Evolutionary conservation across 225 moss, liverwort and hornwort species (phyloP).

Genomic region (Polytrichum formosum): DNA sequence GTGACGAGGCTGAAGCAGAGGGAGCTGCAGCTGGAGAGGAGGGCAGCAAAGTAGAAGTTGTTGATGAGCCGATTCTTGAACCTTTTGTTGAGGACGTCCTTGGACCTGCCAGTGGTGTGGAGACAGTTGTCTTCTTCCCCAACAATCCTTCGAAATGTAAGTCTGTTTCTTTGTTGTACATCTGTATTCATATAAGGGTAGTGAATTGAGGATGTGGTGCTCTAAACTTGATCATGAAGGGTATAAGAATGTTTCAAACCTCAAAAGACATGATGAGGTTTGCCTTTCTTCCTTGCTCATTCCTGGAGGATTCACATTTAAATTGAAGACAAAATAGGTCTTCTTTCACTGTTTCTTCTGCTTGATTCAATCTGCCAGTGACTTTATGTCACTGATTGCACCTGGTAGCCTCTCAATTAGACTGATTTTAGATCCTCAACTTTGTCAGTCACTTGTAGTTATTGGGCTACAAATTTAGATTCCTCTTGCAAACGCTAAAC

Average conservation of each 20-base stretch:
- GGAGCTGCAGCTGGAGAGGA: conserved; percentile 38
- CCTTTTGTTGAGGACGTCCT: conserved; percentile 58
- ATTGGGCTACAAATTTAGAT: background rate
- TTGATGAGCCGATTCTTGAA: conserved; percentile 43
- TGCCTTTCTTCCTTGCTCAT: too few species aligned
- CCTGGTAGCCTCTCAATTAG: background rate
- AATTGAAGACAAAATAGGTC: background rate
- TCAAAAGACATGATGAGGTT: too few species aligned
- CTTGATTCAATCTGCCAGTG: too few species aligned
- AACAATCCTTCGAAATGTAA: conserved; percentile 71
- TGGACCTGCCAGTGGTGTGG: conserved; percentile 58
- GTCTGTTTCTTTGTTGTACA: conserved; percentile 10
- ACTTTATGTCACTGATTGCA: background rate
- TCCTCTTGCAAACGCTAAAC: background rate
- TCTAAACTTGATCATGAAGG: too few species aligned
- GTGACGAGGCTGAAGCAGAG: conserved; percentile 28
- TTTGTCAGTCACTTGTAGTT: background rate
- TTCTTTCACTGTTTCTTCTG: background rate
- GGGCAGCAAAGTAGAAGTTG: conserved; percentile 44
- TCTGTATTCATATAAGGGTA: background rate
- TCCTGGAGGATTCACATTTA: background rate
- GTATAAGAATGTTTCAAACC: too few species aligned
- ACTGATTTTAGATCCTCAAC: background rate
- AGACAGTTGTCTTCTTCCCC: conserved; percentile 54
- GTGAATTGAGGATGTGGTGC: background rate